Evolutionary conservation across 768 basidiomycete genomes (phyloP), one percentile per base, ranked within the genome.

Genomic region (Porpolomopsis calyptriformis): DNA sequence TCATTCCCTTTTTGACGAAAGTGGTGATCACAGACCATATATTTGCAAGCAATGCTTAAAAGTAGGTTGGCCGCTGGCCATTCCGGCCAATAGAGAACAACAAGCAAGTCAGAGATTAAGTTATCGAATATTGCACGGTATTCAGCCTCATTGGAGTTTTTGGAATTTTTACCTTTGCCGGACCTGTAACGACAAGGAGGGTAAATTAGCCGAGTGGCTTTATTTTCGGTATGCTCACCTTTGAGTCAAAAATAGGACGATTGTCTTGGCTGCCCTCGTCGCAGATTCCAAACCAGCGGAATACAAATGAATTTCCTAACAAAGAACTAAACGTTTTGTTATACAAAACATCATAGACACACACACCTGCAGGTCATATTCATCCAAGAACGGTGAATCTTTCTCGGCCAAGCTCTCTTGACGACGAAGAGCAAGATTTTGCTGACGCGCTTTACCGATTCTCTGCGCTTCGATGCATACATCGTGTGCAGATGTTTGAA

Each of bases 1-100:
- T 14, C 23, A 24, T 20, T 40, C 16, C 23, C 18, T 19, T 25
- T 4, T 8, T 26, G 22, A 8, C 27, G 33, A 40, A 35, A 14
- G 43, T 25, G 20, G 22, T 3, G 49, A 19, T 29, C 22, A 53
- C 72, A 8, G 49, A 90, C 93, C 88, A 98, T 88, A 53, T 81
- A 82, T 58, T 82, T 85, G 52, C 81, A 85, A 5, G 82, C 77
- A 39, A 96, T 82, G 36, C 74, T 77, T 29, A 98, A 65, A 31
- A 96, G 69, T 14, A 96, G 63, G 35, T 80, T 74, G 1, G 96
- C 88, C 8, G 88, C 93, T 4, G 96, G 96, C 92, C 94, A 99
- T 63, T 99, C 96, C 0, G 96, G 93, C 79, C 88, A 88, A 59
- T 85, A 92, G 4, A 97, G 68, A 16, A 96, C 91, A 7, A 76